phyloP scores from a whole-genome alignment of 345 rosid species.

The Hirschfeldia incana region DNA sequence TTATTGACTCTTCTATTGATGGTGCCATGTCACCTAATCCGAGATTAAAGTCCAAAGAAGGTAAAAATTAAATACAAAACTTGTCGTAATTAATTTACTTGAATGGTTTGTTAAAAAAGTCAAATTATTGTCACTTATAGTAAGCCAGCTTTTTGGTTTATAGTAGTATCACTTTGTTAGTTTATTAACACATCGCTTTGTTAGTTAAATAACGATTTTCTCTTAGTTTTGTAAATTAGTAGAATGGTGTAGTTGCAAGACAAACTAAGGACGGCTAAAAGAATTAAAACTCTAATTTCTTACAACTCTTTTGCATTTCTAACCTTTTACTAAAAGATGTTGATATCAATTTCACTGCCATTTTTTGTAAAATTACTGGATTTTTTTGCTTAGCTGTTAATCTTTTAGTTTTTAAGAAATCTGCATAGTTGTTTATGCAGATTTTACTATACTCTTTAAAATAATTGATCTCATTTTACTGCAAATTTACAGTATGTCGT shows the following conservation, averaged over 20 bases:
- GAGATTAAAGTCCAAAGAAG: background rate
- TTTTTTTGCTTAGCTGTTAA: background rate
- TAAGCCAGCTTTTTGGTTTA: background rate
- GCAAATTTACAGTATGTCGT: background rate
- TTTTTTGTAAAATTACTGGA: background rate
- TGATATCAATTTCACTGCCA: background rate
- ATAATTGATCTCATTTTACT: too few relatives aligned
- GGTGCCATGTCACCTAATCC: conserved; percentile 9
- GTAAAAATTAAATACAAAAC: background rate
- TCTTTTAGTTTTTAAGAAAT: background rate
- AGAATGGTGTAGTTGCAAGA: background rate
- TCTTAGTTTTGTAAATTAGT: background rate
- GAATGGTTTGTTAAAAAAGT: background rate
- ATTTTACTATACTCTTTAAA: background rate
- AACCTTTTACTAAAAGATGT: background rate
- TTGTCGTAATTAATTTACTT: background rate
- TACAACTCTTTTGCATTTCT: background rate
- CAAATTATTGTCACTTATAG: background rate
- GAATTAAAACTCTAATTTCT: background rate
- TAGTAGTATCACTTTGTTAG: conserved; percentile 10
- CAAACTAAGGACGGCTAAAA: background rate
- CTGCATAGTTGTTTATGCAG: background rate
- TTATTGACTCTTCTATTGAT: conserved; percentile 16
- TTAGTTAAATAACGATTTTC: conserved; percentile 29
- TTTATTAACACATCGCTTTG: background rate